Percentiles rank a stretch among this genome's conserved stretches.
Evolutionary conservation across 2,329 filamentous ascomycete genomes (phyloP).

Genomic region (Coniella vitis): DNA sequence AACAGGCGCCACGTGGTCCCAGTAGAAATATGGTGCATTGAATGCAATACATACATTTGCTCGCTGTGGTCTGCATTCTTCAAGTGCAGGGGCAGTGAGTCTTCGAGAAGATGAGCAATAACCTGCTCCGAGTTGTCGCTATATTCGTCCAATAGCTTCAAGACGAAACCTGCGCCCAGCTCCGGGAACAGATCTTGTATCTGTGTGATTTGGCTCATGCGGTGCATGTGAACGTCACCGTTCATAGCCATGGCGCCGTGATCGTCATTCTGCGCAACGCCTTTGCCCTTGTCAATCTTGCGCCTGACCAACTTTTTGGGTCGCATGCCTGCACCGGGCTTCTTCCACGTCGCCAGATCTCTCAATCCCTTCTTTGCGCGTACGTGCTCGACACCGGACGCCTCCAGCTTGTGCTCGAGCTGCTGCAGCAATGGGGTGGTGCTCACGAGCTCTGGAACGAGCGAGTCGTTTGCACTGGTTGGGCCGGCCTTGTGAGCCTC

Average conservation of each 20-base stretch:
- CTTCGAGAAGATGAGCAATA: constrained; percentile 74
- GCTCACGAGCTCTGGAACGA: constrained; percentile 78
- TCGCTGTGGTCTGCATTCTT: constrained; percentile 57
- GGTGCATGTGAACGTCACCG: constrained; percentile 65
- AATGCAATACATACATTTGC: constrained; percentile 45
- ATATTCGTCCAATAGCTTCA: constrained; percentile 74
- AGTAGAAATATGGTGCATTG: no score
- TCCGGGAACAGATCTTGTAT: constrained; percentile 93
- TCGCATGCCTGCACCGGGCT: constrained; percentile 43
- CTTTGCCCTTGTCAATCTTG: constrained; percentile 63
- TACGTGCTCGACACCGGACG: constrained; percentile 40
- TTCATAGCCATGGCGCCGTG: constrained; percentile 31
- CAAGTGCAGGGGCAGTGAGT: constrained; percentile 64
- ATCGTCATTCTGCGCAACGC: constrained; percentile 29
- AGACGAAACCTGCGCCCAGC: constrained; percentile 74
- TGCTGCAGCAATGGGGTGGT: constrained; percentile 68
- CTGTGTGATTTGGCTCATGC: constrained; percentile 77
- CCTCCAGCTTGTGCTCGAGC: constrained; percentile 47
- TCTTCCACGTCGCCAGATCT: constrained; percentile 53
- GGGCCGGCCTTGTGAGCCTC: constrained; percentile 54
- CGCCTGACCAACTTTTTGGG: constrained; percentile 44
- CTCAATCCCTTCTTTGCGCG: constrained; percentile 55
- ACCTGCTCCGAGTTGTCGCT: constrained; percentile 70
- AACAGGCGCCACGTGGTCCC: no score
- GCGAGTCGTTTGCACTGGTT: constrained; percentile 54